A percentile compares a stretch with the other conserved stretches of the same genome.
Conservation (phyloP, 2,329 filamentous ascomycete species). For the Penicillium thymicola region DNA sequence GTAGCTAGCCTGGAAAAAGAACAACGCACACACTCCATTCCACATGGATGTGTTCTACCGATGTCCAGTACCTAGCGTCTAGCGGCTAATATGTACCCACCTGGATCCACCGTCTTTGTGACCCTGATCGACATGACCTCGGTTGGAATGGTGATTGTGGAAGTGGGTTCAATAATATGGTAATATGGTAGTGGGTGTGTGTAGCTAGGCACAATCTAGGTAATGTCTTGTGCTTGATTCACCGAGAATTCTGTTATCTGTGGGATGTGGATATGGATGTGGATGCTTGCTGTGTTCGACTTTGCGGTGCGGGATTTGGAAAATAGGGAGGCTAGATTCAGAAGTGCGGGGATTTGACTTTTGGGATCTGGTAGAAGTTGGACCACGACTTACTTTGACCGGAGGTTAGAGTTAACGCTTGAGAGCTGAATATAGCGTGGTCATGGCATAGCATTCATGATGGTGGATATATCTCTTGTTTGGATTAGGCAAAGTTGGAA, state of each 20-base stretch:
- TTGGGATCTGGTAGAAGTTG: background rate
- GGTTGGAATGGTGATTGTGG: too few relatives aligned
- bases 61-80: background rate
- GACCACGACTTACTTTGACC: too few relatives aligned
- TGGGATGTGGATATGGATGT: background rate
- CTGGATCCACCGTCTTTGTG: background rate
- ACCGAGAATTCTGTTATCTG: background rate
- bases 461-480: background rate
- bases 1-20: background rate
- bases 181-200: background rate
- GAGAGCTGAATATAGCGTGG: background rate
- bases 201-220: too few relatives aligned
- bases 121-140: background rate
- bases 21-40: background rate
- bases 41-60: background rate
- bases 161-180: background rate
- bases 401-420: background rate
- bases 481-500: background rate
- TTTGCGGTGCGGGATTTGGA: background rate
- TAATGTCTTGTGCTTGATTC: background rate
- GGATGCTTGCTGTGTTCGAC: background rate
- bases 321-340: background rate
- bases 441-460: background rate
- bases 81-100: background rate
- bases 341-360: background rate